Percentiles rank a stretch among this genome's conserved stretches.
phyloP scores from a whole-genome alignment of 2,329 filamentous ascomycete genomes.

The Lachnellula subtilissima region DNA sequence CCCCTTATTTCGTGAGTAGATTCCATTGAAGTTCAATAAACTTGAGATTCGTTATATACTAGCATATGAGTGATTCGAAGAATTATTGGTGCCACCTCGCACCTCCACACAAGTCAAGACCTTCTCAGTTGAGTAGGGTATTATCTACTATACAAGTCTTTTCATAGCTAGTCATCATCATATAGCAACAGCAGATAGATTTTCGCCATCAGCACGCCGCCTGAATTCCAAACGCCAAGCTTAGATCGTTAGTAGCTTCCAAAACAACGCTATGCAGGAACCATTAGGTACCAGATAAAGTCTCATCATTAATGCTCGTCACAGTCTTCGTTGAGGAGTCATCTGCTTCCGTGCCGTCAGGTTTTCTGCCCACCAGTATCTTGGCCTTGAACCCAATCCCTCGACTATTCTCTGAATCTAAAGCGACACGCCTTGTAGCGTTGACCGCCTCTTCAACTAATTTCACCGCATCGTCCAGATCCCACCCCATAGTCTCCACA shows the following conservation, averaged over 20 bases:
- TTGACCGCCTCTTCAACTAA: conserved; percentile 12
- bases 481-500: conserved; percentile 25
- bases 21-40: too few species aligned
- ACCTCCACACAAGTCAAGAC: too few species aligned
- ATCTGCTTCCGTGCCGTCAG: conserved; percentile 6
- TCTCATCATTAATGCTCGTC: not conserved
- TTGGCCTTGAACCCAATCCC: conserved; percentile 22
- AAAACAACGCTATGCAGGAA: not conserved
- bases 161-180: not conserved
- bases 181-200: not conserved
- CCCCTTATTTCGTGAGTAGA: too few species aligned
- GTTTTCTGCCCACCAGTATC: conserved; percentile 26
- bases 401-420: conserved; percentile 18
- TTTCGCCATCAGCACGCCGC: not conserved
- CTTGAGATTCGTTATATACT: too few species aligned
- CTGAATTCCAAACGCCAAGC: not conserved
- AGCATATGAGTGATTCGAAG: too few species aligned
- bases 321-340: not conserved
- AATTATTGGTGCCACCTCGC: too few species aligned
- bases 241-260: not conserved
- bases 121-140: too few species aligned
- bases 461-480: conserved; percentile 19
- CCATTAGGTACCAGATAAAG: not conserved
- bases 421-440: conserved; percentile 14
- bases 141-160: not conserved